Evolutionary conservation across 2,329 filamentous ascomycete species (phyloP), one percentile per base, ranked within the genome.

Genomic region (Pezicula neosporulosa): DNA sequence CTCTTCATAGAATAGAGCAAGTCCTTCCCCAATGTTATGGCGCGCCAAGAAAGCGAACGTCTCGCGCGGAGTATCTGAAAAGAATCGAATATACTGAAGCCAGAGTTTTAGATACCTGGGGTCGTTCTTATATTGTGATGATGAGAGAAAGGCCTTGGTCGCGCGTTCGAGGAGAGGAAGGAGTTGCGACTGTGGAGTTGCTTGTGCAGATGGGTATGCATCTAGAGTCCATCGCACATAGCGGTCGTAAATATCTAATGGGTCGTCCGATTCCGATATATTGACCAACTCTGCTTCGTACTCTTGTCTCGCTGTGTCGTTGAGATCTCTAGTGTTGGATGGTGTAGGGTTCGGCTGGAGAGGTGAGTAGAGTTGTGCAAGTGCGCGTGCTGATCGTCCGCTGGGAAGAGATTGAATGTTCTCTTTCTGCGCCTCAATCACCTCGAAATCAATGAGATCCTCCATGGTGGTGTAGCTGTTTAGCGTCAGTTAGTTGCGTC

Each of bases 201-300:
- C 90, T 73, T 97, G 92, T 21, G 93, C 89, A 0, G 92, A 93
- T 2, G 94, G 93, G 68, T 97, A 99, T 48, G 93, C 88, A 69
- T 97, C 90, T 27, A 97, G 76, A 1, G 92, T 96, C 94, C 94
- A 99, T 71, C 90, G 90, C 52, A 97, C 90, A 67, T 99, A 99
- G 67, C 94, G 86, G 68, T 97, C 93, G 73, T 90, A 99, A 55
- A 97, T 82, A 63, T 97, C 94, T 44, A 99, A 83, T 1, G 94
- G 94, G 64, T 99, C 94, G 66, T 99, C 94, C 0, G 89, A 90
- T 67, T 99, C 94, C 56, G 83, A 81, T 47, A 95, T 85, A 44
- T 77, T 82, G 41, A 83, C 78, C 16, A 97, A 72, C 69, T 97
- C 94, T 12, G 83, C 80, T 70, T 99, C 94, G 62, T 90, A 97